Base-by-base conservation (phyloP, 2,329 filamentous ascomycete species). In the Penicillium paneum region DNA sequence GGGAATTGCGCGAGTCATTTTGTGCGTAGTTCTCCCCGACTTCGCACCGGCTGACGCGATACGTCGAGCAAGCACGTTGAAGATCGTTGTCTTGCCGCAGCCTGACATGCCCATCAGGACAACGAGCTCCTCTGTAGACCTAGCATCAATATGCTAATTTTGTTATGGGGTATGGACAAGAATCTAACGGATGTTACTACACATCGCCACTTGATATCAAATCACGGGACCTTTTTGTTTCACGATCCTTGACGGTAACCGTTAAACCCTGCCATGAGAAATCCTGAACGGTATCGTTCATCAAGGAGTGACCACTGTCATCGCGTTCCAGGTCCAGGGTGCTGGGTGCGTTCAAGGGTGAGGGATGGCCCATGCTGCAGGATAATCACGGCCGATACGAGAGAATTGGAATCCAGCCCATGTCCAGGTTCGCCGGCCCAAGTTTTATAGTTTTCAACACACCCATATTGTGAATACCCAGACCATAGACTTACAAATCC, bases 91-190 rank as follows among this genome's bases (percentile, higher is more conserved):
- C 72, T 96, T 96, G 47, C 91, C 91, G 54, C 83, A 76, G 26
- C 78, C 76, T n/a, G 77, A 83, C 8, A 90, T 90, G 24, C 91
- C 91, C 89, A 95, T 93, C 42, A 95, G 74, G 36, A 90, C 91
- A 56, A 90, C 81, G 39, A 92, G 76, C 65, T 91, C 86, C 29
- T 88, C 89, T 79, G 65, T 29, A 36, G 8, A 49, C n/a, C 15
- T 11, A 24, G 10, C 13, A 26, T 58, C 8, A 47, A 40, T 26
- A 39, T n/a, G 8, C 19, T 12, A 49, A 48, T 8, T 21, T 19
- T 35, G 38, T 39, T 42, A 38, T 40, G 35, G 15, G 40, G 8
- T 43, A 44, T 24, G 3, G 50, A 21, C 34, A 55, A 12, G 36
- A 44, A 44, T 40, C 59, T 62, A 3, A 49, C 83, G 84, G 85